These are phyloP conservation scores for Lasiosphaeriaceae sp. DNA, from an alignment of 495 filamentous ascomycete species.

Conservation along the genomic window DNA sequence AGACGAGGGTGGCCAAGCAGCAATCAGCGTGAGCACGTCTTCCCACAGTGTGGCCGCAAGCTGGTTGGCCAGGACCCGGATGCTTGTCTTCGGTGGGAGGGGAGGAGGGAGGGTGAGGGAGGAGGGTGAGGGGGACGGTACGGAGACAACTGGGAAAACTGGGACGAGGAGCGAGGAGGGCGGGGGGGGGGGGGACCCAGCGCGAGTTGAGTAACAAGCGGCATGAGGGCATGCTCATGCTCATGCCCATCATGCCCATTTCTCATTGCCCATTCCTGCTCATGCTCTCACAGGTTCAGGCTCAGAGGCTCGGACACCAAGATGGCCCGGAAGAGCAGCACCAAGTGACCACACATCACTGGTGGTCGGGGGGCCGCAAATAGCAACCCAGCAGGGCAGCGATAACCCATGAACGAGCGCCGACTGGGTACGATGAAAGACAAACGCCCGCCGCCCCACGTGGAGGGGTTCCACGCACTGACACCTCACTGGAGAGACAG, in stretches of 20 bases:
- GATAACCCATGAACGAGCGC: not conserved
- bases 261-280: too few relatives aligned
- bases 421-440: too few relatives aligned
- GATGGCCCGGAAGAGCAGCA: too few relatives aligned
- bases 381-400: not conserved
- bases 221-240: constrained; percentile 15
- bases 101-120: constrained; percentile 2
- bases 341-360: constrained; percentile 3
- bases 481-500: too few relatives aligned
- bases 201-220: too few relatives aligned
- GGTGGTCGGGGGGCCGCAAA: constrained; percentile 14
- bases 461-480: constrained; percentile 2
- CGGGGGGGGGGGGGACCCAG: too few relatives aligned
- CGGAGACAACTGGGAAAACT: not conserved
- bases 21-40: constrained; percentile 1
- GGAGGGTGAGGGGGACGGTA: not conserved
- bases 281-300: too few relatives aligned
- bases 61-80: constrained; percentile 26
- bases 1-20: constrained; percentile 9
- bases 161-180: too few relatives aligned
- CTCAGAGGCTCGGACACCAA: too few relatives aligned
- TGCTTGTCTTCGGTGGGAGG: not conserved
- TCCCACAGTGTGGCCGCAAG: constrained; percentile 23
- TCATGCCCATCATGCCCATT: too few relatives aligned
- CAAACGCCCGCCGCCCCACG: not conserved